Conservation (phyloP, 2,329 filamentous ascomycete genomes). For the Paraphoma sp. region DNA sequence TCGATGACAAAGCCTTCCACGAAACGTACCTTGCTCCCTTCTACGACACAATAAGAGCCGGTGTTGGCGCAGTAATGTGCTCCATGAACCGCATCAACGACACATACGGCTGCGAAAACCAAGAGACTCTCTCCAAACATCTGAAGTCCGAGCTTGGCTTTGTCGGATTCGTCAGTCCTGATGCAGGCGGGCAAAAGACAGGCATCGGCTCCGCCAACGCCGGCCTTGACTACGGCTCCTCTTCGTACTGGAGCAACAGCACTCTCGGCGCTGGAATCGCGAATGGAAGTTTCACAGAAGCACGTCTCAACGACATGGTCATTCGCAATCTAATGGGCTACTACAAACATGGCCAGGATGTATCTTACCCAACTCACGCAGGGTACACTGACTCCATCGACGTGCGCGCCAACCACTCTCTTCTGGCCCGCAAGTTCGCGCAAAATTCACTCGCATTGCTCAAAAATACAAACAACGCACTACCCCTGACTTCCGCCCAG, state of each 20-base stretch:
- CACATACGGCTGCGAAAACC: conserved; percentile 30
- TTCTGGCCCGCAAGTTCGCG: conserved; percentile 23
- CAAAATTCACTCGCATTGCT: conserved; percentile 32
- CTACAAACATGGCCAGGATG: background rate
- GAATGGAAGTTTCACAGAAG: conserved; percentile 18
- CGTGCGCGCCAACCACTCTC: conserved; percentile 10
- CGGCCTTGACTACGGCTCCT: conserved; percentile 33
- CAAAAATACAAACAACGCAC: conserved; percentile 60
- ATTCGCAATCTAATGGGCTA: background rate
- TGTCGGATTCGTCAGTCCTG: conserved; percentile 47
- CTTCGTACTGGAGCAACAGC: conserved; percentile 22
- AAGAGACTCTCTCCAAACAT: conserved; percentile 53
- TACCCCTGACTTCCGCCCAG: conserved; percentile 54
- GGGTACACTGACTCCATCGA: background rate
- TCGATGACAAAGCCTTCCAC: conserved; percentile 68
- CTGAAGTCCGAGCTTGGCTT: conserved; percentile 58
- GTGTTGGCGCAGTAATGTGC: conserved; percentile 66
- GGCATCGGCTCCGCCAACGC: conserved; percentile 51
- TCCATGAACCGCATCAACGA: conserved; percentile 42
- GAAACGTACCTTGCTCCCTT: conserved; percentile 71
- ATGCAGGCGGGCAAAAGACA: conserved; percentile 53
- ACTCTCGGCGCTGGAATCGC: conserved; percentile 19
- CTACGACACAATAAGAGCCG: conserved; percentile 63
- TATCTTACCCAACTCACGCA: background rate
- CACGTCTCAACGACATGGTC: conserved; percentile 28